A percentile compares a stretch with the other conserved stretches of the same genome.
phyloP scores from a whole-genome alignment of 2,329 filamentous ascomycete genomes.

The Phialophora expanda region DNA sequence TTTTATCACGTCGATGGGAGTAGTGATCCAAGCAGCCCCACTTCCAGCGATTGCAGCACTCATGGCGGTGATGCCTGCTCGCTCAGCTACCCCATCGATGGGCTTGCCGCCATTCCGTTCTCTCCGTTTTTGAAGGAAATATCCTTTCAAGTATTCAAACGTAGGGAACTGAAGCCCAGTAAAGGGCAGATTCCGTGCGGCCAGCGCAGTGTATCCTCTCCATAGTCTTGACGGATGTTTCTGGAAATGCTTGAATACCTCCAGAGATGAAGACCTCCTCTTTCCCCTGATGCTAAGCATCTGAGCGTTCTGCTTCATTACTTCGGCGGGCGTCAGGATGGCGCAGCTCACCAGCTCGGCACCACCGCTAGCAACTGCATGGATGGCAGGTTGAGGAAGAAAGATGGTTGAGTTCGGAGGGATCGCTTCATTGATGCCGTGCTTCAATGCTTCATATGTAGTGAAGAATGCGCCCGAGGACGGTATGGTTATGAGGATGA shows the following conservation, averaged over 20 bases:
- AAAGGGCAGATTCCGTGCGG: constrained; percentile 82
- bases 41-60: constrained; percentile 77
- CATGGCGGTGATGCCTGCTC: constrained; percentile 71
- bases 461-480: constrained; percentile 88
- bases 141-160: constrained; percentile 72
- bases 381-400: constrained; percentile 71
- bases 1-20: constrained; percentile 87
- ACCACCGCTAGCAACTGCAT: constrained; percentile 73
- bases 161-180: constrained; percentile 88
- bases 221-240: constrained; percentile 61
- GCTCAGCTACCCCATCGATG: constrained; percentile 61
- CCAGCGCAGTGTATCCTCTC: constrained; percentile 80
- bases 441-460: constrained; percentile 80
- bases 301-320: constrained; percentile 92
- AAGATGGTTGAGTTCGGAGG: constrained; percentile 51
- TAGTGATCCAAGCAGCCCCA: constrained; percentile 79
- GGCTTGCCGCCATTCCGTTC: constrained; percentile 47
- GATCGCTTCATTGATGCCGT: constrained; percentile 60
- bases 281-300: constrained; percentile 60
- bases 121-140: constrained; percentile 55
- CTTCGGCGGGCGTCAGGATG: constrained; percentile 85
- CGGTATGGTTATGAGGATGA: constrained; percentile 86
- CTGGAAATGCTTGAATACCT: constrained; percentile 63
- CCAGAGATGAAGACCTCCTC: constrained; percentile 55
- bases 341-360: constrained; percentile 85